Base-by-base conservation (phyloP, 495 filamentous ascomycete species). In the Viridothelium virens region DNA sequence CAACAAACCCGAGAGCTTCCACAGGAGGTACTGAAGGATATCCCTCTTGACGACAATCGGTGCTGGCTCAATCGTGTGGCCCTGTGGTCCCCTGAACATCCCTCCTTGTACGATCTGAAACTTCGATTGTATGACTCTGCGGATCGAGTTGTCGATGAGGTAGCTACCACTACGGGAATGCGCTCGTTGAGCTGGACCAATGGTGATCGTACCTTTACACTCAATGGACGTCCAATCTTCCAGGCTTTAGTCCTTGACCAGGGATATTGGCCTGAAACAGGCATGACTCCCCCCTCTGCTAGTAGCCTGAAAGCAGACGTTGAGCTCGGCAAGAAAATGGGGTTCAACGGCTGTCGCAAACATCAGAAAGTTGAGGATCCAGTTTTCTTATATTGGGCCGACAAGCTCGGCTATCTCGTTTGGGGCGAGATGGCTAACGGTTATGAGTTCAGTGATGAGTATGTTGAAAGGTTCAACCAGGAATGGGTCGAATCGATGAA, bases 401-500 rank as follows among this genome's bases (percentile, higher is more conserved):
- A 76, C 46, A 38, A 63, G n/a, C 67, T 76, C 7, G 74, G 74
- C 11, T 76, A 72, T 56, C 70, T 76, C 3, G 71, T 74, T 14
- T 76, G 74, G 74, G 71, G 72, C 36, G 74, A 76, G 56, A 76
- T 76, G 71, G 74, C 69, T 0, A 69, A 67, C 18, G 67, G 63
- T 11, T 74, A 84, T 62, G 76, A 81, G 67, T 86, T 84, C 66
- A 79, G 76, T 61, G 64, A 76, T 14, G 79, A 83, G 18, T 84
- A 81, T 62, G 74, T 82, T 12, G 77, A 82, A 25, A 76, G 83
- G 5, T 83, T 84, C 72, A 77, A 80, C 59, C 72, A 77, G 53
- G 84, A 87, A 70, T 87, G 84, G 84, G 71, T 73, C 1, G 83
- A 83, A 70, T 77, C 80, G 9, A 81, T 87, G 38, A 78, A 77